These are phyloP conservation scores for Naganishia vishniacii DNA, from an alignment of 768 basidiomycete species.

Conservation along the genomic window DNA sequence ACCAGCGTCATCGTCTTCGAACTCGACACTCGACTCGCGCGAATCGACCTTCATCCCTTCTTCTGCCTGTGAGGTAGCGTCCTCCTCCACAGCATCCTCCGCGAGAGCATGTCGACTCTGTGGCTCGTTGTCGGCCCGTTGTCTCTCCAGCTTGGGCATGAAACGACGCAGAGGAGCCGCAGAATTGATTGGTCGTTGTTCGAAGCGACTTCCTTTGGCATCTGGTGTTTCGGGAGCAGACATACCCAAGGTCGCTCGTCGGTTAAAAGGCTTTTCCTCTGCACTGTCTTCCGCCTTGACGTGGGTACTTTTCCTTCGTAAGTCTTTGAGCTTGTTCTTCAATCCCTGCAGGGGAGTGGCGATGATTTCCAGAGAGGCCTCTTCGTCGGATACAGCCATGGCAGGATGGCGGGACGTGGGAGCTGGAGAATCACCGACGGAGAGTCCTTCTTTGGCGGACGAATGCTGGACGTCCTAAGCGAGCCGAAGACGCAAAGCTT, in stretches of 20 bases:
- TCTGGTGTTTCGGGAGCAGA: neutral
- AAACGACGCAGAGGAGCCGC: conserved; percentile 12
- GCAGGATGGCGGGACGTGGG: neutral
- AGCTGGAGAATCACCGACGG: neutral
- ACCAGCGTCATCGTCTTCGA: neutral
- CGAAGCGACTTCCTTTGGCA: neutral
- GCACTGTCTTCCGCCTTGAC: conserved; percentile 3
- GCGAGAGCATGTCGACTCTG: too few relatives aligned
- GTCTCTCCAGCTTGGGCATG: conserved; percentile 6
- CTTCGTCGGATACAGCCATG: neutral
- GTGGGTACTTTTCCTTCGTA: conserved; percentile 3
- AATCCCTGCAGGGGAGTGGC: conserved; percentile 5
- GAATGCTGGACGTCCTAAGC: too few relatives aligned
- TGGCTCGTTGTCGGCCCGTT: neutral
- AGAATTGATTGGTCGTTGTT: neutral
- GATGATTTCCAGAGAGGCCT: neutral
- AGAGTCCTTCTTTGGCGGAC: too few relatives aligned
- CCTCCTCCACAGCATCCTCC: too few relatives aligned
- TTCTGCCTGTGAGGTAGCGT: too few relatives aligned
- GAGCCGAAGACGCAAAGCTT: too few relatives aligned
- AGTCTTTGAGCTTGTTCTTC: conserved; percentile 8
- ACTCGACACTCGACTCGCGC: too few relatives aligned
- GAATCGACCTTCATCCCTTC: too few relatives aligned
- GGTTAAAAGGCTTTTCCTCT: conserved; percentile 15
- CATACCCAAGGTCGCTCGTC: conserved; percentile 3